Evolutionary conservation across 345 rosid species (phyloP).

Genomic region (Geranium brycei): DNA sequence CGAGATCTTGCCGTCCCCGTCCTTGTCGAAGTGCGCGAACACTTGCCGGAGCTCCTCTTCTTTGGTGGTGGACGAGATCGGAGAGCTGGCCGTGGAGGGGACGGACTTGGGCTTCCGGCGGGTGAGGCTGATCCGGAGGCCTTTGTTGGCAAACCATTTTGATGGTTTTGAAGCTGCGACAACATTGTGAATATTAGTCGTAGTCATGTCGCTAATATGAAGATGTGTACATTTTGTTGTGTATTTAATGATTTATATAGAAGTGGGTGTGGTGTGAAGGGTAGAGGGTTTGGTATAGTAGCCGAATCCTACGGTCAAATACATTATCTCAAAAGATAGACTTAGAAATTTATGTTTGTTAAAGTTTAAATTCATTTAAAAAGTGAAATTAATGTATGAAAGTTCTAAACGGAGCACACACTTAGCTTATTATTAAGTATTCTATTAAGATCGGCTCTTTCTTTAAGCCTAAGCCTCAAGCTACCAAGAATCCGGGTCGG

Average conservation of each 20-base stretch:
- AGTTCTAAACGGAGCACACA: too few relatives aligned
- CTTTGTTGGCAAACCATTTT: constrained; percentile 10
- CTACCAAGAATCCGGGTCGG: too few relatives aligned
- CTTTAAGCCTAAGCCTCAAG: too few relatives aligned
- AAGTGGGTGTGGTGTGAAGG: neutral
- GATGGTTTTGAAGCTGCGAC: constrained; percentile 1
- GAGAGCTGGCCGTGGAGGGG: constrained; percentile 1
- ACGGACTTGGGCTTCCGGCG: constrained; percentile 4
- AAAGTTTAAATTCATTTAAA: too few relatives aligned
- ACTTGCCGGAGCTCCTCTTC: constrained; percentile 41
- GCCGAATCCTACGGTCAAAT: too few relatives aligned
- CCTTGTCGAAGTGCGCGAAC: constrained; percentile 47
- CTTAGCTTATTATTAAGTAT: too few relatives aligned
- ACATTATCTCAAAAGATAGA: too few relatives aligned
- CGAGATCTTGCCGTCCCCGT: constrained; percentile 71
- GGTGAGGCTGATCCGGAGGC: constrained; percentile 10
- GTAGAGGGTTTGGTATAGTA: too few relatives aligned
- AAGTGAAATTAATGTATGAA: too few relatives aligned
- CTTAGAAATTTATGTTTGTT: too few relatives aligned
- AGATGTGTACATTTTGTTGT: neutral
- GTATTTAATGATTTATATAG: neutral
- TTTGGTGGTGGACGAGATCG: constrained; percentile 5
- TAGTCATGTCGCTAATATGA: neutral
- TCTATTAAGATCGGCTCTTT: too few relatives aligned
- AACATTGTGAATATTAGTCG: neutral